Conservation (phyloP, 495 filamentous ascomycete genomes). For the Penicillium mononematosum region DNA sequence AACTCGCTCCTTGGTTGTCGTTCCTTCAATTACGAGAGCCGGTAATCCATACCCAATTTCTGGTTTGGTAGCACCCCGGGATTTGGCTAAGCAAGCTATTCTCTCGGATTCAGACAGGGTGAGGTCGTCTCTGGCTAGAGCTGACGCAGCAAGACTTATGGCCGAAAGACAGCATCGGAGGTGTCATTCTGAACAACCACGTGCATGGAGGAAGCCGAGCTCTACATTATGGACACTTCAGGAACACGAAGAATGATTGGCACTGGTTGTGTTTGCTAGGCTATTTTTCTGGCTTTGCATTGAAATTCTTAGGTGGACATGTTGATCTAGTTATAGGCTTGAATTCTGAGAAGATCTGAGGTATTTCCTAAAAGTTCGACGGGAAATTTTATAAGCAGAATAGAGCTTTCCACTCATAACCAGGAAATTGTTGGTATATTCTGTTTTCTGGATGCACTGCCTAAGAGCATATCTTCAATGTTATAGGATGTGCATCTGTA, state of each 20-base stretch:
- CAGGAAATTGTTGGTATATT: no score
- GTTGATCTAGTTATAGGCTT: neutral
- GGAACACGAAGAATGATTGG: constrained; percentile 27
- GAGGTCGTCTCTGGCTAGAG: neutral
- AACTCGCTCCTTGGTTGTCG: constrained; percentile 35
- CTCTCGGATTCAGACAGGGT: constrained; percentile 10
- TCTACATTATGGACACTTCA: constrained; percentile 40
- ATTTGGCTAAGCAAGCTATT: constrained; percentile 14
- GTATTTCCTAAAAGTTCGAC: neutral
- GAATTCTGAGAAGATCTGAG: neutral
- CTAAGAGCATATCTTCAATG: no score
- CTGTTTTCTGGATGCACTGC: no score
- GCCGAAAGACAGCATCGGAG: constrained; percentile 36
- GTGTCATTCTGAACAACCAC: constrained; percentile 46
- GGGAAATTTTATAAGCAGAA: no score
- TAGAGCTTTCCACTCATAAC: no score
- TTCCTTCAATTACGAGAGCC: constrained; percentile 29
- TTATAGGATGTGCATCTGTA: no score
- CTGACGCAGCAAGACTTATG: constrained; percentile 14
- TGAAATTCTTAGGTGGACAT: neutral
- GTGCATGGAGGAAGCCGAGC: constrained; percentile 42
- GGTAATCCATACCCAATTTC: constrained; percentile 26
- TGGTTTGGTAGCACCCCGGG: constrained; percentile 25
- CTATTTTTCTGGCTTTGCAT: neutral
- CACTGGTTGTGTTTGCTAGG: neutral